phyloP scores from a whole-genome alignment of 768 basidiomycete species.

The Pisolithus orientalis region DNA sequence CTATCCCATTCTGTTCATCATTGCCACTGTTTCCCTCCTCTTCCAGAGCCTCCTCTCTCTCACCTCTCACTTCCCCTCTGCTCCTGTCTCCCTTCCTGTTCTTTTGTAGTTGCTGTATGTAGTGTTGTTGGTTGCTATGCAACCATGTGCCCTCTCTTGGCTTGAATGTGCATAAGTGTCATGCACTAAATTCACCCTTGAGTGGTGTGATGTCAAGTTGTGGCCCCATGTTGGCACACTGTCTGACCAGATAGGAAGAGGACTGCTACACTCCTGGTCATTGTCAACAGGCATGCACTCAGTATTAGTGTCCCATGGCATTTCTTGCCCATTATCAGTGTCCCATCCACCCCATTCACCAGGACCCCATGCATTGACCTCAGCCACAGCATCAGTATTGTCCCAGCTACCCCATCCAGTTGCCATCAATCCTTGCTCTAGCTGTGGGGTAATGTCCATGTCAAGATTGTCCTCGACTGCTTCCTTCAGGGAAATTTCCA shows the following conservation, averaged over 20 bases:
- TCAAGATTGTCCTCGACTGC: slow-evolving; percentile 21
- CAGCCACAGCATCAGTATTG: not conserved
- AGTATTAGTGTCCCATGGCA: slow-evolving; percentile 7
- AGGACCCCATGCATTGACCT: slow-evolving; percentile 1
- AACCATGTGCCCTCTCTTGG: too few species aligned
- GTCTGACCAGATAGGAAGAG: slow-evolving; percentile 10
- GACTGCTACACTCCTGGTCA: not conserved
- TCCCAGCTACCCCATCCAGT: slow-evolving; percentile 11
- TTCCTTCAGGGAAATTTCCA: slow-evolving; percentile 20
- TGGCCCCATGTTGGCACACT: slow-evolving; percentile 18
- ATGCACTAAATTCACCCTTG: too few species aligned
- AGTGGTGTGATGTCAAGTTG: slow-evolving; percentile 13
- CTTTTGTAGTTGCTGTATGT: too few species aligned
- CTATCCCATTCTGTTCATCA: too few species aligned
- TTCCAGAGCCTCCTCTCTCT: too few species aligned
- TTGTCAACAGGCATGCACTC: slow-evolving; percentile 1
- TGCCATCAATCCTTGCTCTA: not conserved
- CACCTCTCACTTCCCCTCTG: too few species aligned
- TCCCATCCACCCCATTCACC: slow-evolving; percentile 6
- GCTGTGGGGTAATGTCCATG: slow-evolving; percentile 11
- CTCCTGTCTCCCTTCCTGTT: too few species aligned
- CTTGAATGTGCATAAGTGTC: too few species aligned
- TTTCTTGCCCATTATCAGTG: slow-evolving; percentile 1
- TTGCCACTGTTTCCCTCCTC: too few species aligned
- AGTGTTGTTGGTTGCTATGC: too few species aligned